Percentiles rank a stretch among this genome's conserved stretches.
These are phyloP conservation scores for Syzygium grande DNA, from an alignment of 345 rosid genomes.

Conservation along the genomic window DNA sequence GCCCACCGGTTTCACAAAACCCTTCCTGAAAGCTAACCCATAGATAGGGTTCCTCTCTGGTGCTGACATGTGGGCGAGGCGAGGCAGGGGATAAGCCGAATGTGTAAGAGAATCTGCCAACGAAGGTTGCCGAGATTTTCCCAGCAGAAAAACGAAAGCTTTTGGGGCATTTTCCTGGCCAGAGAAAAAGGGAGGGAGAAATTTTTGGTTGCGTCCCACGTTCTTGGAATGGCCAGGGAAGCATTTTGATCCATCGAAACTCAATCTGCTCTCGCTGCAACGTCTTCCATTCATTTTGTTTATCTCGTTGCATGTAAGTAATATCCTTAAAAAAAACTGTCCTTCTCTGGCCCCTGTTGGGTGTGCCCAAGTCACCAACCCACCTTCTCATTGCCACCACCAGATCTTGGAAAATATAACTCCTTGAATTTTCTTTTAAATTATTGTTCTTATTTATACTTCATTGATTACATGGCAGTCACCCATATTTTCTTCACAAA, in stretches of 20 bases:
- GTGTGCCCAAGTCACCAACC: conserved; percentile 20
- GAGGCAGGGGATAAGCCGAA: conserved; percentile 32
- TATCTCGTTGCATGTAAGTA: neutral
- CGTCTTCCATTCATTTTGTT: conserved; percentile 45
- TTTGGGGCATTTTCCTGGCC: neutral
- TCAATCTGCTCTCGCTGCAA: conserved; percentile 47
- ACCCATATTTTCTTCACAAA: neutral
- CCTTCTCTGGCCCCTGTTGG: conserved; percentile 15
- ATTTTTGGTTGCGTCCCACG: neutral
- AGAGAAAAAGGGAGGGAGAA: neutral
- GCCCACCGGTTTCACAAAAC: neutral
- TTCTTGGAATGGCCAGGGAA: neutral
- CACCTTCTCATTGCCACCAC: conserved; percentile 12
- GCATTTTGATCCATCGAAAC: conserved; percentile 58
- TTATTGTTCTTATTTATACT: neutral
- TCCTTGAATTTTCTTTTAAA: neutral
- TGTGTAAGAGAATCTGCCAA: conserved; percentile 63
- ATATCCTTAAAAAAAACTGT: conserved; percentile 1
- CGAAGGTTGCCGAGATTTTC: conserved; percentile 16
- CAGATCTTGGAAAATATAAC: conserved; percentile 8
- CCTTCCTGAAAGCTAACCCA: neutral
- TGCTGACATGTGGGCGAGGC: neutral
- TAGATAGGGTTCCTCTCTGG: neutral
- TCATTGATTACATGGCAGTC: neutral
- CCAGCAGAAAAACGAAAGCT: neutral